Evolutionary conservation across 306 rosid species (phyloP).

Genomic region (Alnus rubra): DNA sequence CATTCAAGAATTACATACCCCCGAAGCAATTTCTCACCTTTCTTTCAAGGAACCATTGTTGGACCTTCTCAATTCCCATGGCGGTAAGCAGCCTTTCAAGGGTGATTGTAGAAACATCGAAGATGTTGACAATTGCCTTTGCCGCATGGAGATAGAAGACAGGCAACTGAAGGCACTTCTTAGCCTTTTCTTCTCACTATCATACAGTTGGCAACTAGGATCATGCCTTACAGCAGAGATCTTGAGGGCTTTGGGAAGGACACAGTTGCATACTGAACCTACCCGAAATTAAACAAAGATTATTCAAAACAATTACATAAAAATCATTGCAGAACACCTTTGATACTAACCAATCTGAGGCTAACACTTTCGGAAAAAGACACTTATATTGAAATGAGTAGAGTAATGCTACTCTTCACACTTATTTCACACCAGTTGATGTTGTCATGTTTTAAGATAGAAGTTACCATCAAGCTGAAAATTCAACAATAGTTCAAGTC

Average conservation of each 20-base stretch:
- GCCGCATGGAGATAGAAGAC: slow-evolving; percentile 90
- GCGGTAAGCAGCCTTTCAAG: slow-evolving; percentile 74
- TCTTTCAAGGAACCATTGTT: slow-evolving; percentile 71
- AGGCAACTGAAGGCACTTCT: slow-evolving; percentile 61
- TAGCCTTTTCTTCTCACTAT: slow-evolving; percentile 76
- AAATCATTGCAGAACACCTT: background rate
- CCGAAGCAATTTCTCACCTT: slow-evolving; percentile 49
- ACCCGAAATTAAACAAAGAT: slow-evolving; percentile 22
- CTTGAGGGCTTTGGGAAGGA: slow-evolving; percentile 83
- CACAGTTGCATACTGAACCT: slow-evolving; percentile 90
- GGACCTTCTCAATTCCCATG: slow-evolving; percentile 85
- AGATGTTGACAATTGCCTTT: slow-evolving; percentile 82
- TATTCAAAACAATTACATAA: background rate
- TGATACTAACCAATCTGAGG: background rate
- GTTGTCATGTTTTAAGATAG: no score
- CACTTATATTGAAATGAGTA: background rate
- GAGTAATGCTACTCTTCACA: no score
- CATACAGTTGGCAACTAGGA: slow-evolving; percentile 53
- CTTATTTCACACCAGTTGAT: no score
- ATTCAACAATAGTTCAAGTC: background rate
- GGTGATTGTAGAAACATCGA: slow-evolving; percentile 92
- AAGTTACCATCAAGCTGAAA: background rate
- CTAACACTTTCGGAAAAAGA: background rate
- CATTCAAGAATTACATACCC: slow-evolving; percentile 25
- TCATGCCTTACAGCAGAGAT: slow-evolving; percentile 75